phyloP scores from a whole-genome alignment of 768 basidiomycete genomes.

The Trametes gibbosa region DNA sequence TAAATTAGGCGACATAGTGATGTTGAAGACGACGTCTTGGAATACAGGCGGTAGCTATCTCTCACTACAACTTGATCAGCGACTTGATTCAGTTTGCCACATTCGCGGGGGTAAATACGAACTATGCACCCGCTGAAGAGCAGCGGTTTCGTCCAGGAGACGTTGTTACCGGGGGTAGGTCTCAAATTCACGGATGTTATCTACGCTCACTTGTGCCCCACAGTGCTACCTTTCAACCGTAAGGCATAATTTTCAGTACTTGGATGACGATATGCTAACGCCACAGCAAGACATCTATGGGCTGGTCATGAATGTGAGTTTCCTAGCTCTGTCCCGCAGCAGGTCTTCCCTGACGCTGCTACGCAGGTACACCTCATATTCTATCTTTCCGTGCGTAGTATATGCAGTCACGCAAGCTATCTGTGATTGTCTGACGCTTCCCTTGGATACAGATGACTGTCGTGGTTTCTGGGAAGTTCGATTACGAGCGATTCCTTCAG shows the following conservation, averaged over 20 bases:
- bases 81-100: conserved; percentile 37
- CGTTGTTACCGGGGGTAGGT: conserved; percentile 51
- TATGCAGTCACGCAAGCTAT: too few relatives aligned
- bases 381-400: conserved; percentile 26
- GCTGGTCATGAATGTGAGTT: conserved; percentile 28
- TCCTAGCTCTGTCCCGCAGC: conserved; percentile 18
- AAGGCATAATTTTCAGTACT: not conserved
- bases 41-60: conserved; percentile 61
- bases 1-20: too few relatives aligned
- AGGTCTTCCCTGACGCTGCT: not conserved
- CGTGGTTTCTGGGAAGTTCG: conserved; percentile 35
- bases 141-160: conserved; percentile 53
- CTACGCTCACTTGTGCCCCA: not conserved
- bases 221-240: conserved; percentile 32
- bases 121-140: conserved; percentile 37
- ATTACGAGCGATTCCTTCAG: conserved; percentile 30
- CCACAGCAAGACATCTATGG: conserved; percentile 46
- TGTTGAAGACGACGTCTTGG: conserved; percentile 12
- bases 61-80: conserved; percentile 63
- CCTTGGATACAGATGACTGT: conserved; percentile 23
- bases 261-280: not conserved
- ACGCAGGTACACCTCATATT: conserved; percentile 29
- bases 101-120: conserved; percentile 23
- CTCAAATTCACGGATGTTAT: not conserved
- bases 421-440: not conserved